phyloP scores from a whole-genome alignment of 2,329 filamentous ascomycete genomes.

The Bisporella sp. region DNA sequence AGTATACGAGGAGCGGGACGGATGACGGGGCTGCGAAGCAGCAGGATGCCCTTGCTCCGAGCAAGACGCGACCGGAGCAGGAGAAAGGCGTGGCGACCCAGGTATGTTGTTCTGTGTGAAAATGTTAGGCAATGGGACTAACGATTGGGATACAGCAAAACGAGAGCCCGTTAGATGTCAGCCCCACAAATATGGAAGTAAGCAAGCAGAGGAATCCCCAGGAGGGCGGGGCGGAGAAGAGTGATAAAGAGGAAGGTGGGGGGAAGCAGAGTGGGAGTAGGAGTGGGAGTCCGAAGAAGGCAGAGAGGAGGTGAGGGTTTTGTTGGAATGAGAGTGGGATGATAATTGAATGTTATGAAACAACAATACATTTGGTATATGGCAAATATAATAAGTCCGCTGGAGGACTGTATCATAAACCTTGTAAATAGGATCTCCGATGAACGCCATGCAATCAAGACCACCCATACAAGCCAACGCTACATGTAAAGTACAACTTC shows the following conservation, averaged over 20 bases:
- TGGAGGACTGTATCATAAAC: not conserved
- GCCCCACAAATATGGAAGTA: constrained; percentile 52
- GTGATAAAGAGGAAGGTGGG: constrained; percentile 31
- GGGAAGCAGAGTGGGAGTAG: constrained; percentile 33
- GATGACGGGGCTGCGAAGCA: constrained; percentile 50
- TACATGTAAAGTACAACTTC: no score
- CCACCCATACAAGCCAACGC: not conserved
- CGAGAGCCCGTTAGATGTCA: constrained; percentile 49
- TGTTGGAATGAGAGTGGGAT: constrained; percentile 4
- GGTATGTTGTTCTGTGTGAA: constrained; percentile 2
- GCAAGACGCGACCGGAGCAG: constrained; percentile 26
- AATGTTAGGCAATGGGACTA: not conserved
- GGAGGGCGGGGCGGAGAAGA: constrained; percentile 37
- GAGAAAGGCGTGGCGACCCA: constrained; percentile 31
- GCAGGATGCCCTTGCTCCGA: constrained; percentile 56
- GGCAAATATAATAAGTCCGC: not conserved
- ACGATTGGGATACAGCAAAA: constrained; percentile 16
- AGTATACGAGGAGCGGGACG: constrained; percentile 61
- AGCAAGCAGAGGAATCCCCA: constrained; percentile 38
- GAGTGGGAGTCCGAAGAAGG: constrained; percentile 31
- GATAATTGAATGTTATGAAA: not conserved
- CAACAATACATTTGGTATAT: not conserved
- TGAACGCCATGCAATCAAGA: not conserved
- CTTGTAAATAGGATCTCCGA: no score
- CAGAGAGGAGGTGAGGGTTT: constrained; percentile 22